phyloP scores from a whole-genome alignment of 305 asterid genomes.

The Fraxinus angustifolia region DNA sequence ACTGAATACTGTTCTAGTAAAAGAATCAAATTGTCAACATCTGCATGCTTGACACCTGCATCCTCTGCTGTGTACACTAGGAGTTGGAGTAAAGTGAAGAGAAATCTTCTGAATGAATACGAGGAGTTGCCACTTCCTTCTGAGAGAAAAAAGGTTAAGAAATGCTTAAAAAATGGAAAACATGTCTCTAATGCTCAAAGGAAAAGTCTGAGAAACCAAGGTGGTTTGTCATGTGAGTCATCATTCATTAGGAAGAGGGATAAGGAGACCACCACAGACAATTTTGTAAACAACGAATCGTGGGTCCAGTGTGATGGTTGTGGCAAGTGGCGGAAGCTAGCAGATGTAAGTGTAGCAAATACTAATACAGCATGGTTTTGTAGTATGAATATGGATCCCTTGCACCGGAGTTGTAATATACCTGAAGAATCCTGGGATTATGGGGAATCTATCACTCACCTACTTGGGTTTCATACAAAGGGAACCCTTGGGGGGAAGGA shows the following conservation, averaged over 20 bases:
- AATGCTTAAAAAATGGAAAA: conserved; percentile 39
- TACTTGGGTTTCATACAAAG: conserved; percentile 76
- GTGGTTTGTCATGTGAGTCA: conserved; percentile 31
- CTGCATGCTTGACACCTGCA: conserved; percentile 35
- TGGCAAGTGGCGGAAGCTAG: conserved; percentile 90
- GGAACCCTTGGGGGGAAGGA: conserved; percentile 62
- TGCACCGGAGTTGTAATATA: conserved; percentile 59
- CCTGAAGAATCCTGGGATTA: conserved; percentile 85
- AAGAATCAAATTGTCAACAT: conserved; percentile 33
- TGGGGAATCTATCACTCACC: conserved; percentile 55
- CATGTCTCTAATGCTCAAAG: conserved; percentile 28
- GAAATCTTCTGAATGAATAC: conserved; percentile 62
- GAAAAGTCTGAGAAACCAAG: conserved; percentile 24
- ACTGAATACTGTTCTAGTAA: conserved; percentile 31
- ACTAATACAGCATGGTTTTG: conserved; percentile 83
- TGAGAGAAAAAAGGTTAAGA: conserved; percentile 20
- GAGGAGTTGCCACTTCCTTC: conserved; percentile 36
- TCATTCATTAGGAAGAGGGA: conserved; percentile 38
- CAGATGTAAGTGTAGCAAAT: conserved; percentile 39
- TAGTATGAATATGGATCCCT: conserved; percentile 76
- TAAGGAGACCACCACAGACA: conserved; percentile 31
- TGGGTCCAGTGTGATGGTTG: conserved; percentile 99
- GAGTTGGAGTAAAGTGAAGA: conserved; percentile 41
- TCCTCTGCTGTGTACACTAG: conserved; percentile 29
- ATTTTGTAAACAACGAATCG: conserved; percentile 48